Base-by-base conservation (phyloP, 768 basidiomycete species). In the Lyophyllum atratum region DNA sequence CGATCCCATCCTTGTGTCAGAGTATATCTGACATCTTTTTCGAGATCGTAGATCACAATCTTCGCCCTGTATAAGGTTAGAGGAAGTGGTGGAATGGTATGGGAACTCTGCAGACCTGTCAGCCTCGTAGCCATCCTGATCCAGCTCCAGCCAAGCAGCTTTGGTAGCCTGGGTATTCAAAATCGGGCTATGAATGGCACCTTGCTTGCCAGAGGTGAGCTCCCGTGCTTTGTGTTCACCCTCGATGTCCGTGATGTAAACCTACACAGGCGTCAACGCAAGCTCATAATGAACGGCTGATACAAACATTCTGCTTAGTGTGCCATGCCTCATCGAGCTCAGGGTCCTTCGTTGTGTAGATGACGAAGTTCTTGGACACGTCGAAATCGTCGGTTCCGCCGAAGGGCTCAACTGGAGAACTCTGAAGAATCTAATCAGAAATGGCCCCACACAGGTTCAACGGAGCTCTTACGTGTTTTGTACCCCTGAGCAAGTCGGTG, bases 271-370 rank as follows among this genome's bases (percentile, higher is more conserved):
- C 34, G 34, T 37, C 34, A 49, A 43, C 17, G 53, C 24, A 49
- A 25, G 39, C 15, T 15, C 15, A 46, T 52, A 10, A 37, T 25
- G 28, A 24, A 12, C 17, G 31, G 12, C 3, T 10, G 31, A 14
- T 19, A 51, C 51, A 46, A 22, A 95, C 89, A 64, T 95, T 87
- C 67, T 93, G 90, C 64, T 92, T 92, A 1, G 96, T 98, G 72
- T 98, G 95, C 80, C 80, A 86, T 0, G 95, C 90, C 42, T 83
- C 79, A 12, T 85, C 85, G 17, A 95, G 80, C 52, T 79, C 65
- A 1, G 92, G 89, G 64, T 96, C 92, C 67, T 95, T 95, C 51
- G 93, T 79, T 5, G 93, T 93, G 67, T 96, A 91, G 33, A 93
- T 80, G 53, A 98, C 82, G 55, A 87, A 79, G 11, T 78, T 76